These are phyloP conservation scores for Lichtheimia ramosa DNA, from an alignment of 371 early-diverging fungal species.

Conservation along the genomic window DNA sequence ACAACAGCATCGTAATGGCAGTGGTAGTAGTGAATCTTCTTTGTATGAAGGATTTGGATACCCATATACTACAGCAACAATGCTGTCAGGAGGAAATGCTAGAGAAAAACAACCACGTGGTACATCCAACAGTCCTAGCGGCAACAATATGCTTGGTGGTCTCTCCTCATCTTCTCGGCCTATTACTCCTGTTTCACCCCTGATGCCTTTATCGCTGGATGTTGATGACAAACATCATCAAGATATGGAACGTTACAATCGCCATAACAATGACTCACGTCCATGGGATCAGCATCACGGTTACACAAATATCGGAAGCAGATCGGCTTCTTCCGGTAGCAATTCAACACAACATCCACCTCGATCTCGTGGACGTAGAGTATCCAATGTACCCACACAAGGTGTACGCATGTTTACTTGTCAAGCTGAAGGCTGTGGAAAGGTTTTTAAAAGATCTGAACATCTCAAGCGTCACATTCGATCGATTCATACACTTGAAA, in stretches of 20 bases:
- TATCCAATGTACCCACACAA: conserved; percentile 45
- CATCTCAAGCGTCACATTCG: conserved; percentile 67
- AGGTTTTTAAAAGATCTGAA: conserved; percentile 66
- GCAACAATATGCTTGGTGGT: neutral
- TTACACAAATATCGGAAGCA: neutral
- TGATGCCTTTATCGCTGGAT: conserved; percentile 10
- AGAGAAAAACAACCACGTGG: neutral
- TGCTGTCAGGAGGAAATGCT: neutral
- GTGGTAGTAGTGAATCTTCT: neutral
- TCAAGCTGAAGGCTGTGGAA: conserved; percentile 54
- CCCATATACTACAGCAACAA: neutral
- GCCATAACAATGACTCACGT: neutral
- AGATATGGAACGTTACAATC: neutral
- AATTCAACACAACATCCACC: neutral
- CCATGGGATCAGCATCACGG: neutral
- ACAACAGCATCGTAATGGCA: neutral
- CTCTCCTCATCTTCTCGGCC: conserved; percentile 10
- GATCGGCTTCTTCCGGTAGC: no score
- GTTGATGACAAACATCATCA: conserved; percentile 1
- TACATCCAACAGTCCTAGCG: no score
- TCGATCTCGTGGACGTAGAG: conserved; percentile 57
- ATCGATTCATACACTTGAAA: conserved; percentile 65
- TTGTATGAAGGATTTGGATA: neutral
- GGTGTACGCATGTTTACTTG: conserved; percentile 55
- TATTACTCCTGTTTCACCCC: conserved; percentile 15